Evolutionary conservation across 441 rosid genomes (phyloP), one percentile per base, ranked within the genome.

Genomic region (Omphalea diandra): DNA sequence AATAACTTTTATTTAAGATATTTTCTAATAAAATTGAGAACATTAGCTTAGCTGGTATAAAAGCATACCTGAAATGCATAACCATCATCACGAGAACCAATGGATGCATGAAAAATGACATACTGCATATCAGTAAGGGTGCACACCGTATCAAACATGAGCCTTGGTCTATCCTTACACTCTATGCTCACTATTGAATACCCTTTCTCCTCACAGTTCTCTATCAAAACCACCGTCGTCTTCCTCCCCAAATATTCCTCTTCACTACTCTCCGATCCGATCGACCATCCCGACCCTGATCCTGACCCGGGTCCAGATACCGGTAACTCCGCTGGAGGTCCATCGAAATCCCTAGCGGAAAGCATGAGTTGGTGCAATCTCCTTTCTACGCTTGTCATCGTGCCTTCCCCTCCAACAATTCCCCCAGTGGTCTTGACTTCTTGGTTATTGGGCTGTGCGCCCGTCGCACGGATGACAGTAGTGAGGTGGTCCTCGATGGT

Each of bases 121-220:
- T 91, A 91, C 4, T 89, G 93, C 97, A 87, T 85, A 58, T 89
- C 95, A 3, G 84, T 82, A 10, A 91, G 81, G 0, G 91, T 88
- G 47, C 97, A 89, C 3, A 91, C 86, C 0, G 86, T 84, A 74
- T 88, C 94, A 54, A 91, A 91, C 94, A 89, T 85, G 26, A 91
- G 88, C 70, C 91, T 79, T 1, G 80, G 83, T 46, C 94, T 75
- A 68, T 91, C 94, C 40, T 82, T 85, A 73, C 88, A 80, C 69
- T 79, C 81, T 15, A 89, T 82, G 66, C 82, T 88, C 52, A 88
- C 89, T 0, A 87, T 83, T 0, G 93, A 87, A 57, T 90, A 90
- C 14, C 93, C 84, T 63, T 83, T 88, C 33, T 89, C 88, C 17
- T 79, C 84, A 24, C 94, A 91, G 11, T 83, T 86, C 59, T 87